Evolutionary conservation across 2,329 filamentous ascomycete genomes (phyloP).

Genomic region (Aspergillus sp.): DNA sequence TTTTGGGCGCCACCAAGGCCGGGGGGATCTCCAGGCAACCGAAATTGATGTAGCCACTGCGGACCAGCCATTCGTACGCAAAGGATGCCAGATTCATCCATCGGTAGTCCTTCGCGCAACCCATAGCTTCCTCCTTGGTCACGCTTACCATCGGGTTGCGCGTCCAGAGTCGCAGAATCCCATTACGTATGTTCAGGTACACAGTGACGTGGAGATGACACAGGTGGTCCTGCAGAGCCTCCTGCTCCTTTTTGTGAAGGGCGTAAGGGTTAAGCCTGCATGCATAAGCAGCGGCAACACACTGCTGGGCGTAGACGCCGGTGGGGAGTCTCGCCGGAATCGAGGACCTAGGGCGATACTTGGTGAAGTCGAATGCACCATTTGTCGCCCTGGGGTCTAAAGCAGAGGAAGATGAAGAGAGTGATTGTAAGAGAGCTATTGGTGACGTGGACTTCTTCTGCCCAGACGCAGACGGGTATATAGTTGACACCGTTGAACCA

Average conservation of each 20-base stretch:
- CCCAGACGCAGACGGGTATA: slow-evolving; percentile 22
- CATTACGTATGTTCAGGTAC: slow-evolving; percentile 94
- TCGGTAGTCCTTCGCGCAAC: slow-evolving; percentile 80
- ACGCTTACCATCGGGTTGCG: slow-evolving; percentile 81
- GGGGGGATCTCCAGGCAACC: slow-evolving; percentile 77
- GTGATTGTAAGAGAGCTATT: slow-evolving; percentile 17
- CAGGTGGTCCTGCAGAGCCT: slow-evolving; percentile 74
- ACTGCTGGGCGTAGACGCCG: slow-evolving; percentile 84
- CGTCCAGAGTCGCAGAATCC: slow-evolving; percentile 86
- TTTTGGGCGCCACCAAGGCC: slow-evolving; percentile 37
- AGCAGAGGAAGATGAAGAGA: slow-evolving; percentile 13
- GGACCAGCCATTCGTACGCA: slow-evolving; percentile 88
- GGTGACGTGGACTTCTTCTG: slow-evolving; percentile 28
- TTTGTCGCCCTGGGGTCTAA: slow-evolving; percentile 21
- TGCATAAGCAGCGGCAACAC: slow-evolving; percentile 82
- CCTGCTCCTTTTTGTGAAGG: slow-evolving; percentile 80
- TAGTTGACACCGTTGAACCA: slow-evolving; percentile 25
- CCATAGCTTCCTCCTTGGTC: slow-evolving; percentile 79
- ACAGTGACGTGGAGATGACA: slow-evolving; percentile 88
- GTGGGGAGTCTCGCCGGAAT: slow-evolving; percentile 74
- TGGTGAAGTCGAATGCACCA: slow-evolving; percentile 34
- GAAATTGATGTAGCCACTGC: slow-evolving; percentile 94
- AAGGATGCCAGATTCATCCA: slow-evolving; percentile 89
- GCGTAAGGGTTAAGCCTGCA: slow-evolving; percentile 88
- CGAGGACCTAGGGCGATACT: slow-evolving; percentile 73